A percentile compares a stretch with the other conserved stretches of the same genome.
Evolutionary conservation across 2,329 filamentous ascomycete genomes (phyloP).

Genomic region (Fusarium chlamydosporum): DNA sequence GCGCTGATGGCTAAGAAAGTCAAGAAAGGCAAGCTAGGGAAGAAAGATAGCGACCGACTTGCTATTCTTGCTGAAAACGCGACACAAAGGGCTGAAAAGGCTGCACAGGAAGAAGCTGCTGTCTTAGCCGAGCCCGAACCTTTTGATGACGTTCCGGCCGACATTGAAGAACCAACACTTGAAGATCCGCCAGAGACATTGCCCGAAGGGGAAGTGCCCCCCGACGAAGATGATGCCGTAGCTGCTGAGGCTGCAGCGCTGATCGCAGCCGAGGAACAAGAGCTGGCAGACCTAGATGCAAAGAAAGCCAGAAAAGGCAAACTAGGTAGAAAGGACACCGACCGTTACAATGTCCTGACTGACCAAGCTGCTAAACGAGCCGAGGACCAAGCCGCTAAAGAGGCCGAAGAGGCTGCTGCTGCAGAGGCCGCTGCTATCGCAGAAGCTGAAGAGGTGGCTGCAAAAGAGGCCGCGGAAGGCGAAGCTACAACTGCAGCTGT

Average conservation of each 20-base stretch:
- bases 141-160: slow-evolving; percentile 28
- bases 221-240: slow-evolving; percentile 46
- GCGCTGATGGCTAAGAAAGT: slow-evolving; percentile 38
- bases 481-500: slow-evolving; percentile 31
- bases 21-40: slow-evolving; percentile 44
- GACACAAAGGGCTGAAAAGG: slow-evolving; percentile 23
- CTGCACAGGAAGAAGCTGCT: slow-evolving; percentile 32
- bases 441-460: slow-evolving; percentile 28
- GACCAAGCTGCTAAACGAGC: slow-evolving; percentile 55
- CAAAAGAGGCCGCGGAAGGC: slow-evolving; percentile 15
- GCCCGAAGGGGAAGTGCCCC: slow-evolving; percentile 27
- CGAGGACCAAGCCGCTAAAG: slow-evolving; percentile 49
- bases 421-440: slow-evolving; percentile 35
- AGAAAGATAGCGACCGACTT: slow-evolving; percentile 44
- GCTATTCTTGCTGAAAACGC: slow-evolving; percentile 44
- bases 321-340: slow-evolving; percentile 61
- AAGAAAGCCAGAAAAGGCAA: slow-evolving; percentile 67
- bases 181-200: slow-evolving; percentile 37
- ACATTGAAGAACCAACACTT: slow-evolving; percentile 25
- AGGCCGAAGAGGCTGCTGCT: slow-evolving; percentile 37
- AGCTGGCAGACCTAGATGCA: slow-evolving; percentile 59
- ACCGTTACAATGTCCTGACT: slow-evolving; percentile 58
- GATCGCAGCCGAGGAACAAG: slow-evolving; percentile 54
- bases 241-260: slow-evolving; percentile 35
- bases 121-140: slow-evolving; percentile 38